Evolutionary conservation across 768 basidiomycete species (phyloP).

Genomic region (Macrolepiota fuliginosa): DNA sequence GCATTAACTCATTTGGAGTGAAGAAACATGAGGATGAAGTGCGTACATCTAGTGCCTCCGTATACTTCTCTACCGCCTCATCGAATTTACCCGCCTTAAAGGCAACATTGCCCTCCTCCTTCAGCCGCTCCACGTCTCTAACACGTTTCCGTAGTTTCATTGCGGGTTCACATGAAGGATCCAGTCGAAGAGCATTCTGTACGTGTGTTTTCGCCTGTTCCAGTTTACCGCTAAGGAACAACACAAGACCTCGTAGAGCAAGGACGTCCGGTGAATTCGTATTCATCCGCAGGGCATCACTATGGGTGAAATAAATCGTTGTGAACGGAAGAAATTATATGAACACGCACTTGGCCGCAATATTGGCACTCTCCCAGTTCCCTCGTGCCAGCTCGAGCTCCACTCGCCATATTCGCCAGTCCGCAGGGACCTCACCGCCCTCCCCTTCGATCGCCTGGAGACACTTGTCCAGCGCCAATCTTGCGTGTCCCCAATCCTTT

Average conservation of each 20-base stretch:
- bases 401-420: slow-evolving; percentile 80
- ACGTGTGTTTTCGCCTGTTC: slow-evolving; percentile 72
- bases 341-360: slow-evolving; percentile 66
- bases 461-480: slow-evolving; percentile 80
- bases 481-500: slow-evolving; percentile 75
- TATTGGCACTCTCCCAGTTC: slow-evolving; percentile 71
- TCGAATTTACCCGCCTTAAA: slow-evolving; percentile 62
- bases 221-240: slow-evolving; percentile 72
- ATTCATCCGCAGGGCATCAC: slow-evolving; percentile 72
- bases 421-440: slow-evolving; percentile 68
- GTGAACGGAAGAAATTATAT: not conserved
- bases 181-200: slow-evolving; percentile 68
- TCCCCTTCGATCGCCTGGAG: slow-evolving; percentile 71
- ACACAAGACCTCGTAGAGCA: slow-evolving; percentile 71
- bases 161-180: slow-evolving; percentile 74
- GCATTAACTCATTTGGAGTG: not conserved
- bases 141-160: slow-evolving; percentile 71
- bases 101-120: slow-evolving; percentile 79
- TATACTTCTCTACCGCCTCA: slow-evolving; percentile 69
- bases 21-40: not conserved
- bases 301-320: slow-evolving; percentile 22
- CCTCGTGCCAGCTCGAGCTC: slow-evolving; percentile 74
- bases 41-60: slow-evolving; percentile 66
- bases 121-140: slow-evolving; percentile 79
- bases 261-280: slow-evolving; percentile 79